Conservation (phyloP, 441 rosid species). For the Pelargonium myrrhifolium region DNA sequence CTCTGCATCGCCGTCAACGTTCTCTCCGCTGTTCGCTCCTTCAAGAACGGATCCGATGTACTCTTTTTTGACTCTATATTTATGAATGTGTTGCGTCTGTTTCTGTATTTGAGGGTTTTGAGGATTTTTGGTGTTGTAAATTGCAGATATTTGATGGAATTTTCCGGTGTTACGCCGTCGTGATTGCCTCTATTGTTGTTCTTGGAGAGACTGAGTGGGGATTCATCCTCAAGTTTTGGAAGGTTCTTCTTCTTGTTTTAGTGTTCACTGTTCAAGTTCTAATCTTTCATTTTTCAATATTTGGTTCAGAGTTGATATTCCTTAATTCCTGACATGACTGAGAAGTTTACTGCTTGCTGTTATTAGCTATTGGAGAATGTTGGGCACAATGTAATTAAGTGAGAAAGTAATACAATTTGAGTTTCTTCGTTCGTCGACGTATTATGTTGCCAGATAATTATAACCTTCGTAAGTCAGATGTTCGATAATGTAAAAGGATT, state of each 20-base stretch:
- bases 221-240: slow-evolving; percentile 59
- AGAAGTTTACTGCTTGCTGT: too few species aligned
- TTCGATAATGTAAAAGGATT: too few species aligned
- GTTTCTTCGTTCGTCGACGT: too few species aligned
- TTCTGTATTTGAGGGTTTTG: not conserved
- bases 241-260: slow-evolving; percentile 37
- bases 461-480: too few species aligned
- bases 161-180: slow-evolving; percentile 81
- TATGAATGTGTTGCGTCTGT: not conserved
- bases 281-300: not conserved
- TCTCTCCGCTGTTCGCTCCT: slow-evolving; percentile 74
- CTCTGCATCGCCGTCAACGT: slow-evolving; percentile 78
- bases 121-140: slow-evolving; percentile 51
- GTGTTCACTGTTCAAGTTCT: not conserved
- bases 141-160: slow-evolving; percentile 22
- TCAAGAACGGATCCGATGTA: slow-evolving; percentile 70
- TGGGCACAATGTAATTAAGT: too few species aligned
- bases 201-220: slow-evolving; percentile 90
- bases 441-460: too few species aligned
- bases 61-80: not conserved
- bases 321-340: too few species aligned
- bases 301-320: not conserved
- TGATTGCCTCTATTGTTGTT: slow-evolving; percentile 56
- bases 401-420: too few species aligned
- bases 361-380: too few species aligned